These are phyloP conservation scores for Phyllostachys edulis DNA, from an alignment of 176 grass and related monocot genomes.

Conservation along the genomic window DNA sequence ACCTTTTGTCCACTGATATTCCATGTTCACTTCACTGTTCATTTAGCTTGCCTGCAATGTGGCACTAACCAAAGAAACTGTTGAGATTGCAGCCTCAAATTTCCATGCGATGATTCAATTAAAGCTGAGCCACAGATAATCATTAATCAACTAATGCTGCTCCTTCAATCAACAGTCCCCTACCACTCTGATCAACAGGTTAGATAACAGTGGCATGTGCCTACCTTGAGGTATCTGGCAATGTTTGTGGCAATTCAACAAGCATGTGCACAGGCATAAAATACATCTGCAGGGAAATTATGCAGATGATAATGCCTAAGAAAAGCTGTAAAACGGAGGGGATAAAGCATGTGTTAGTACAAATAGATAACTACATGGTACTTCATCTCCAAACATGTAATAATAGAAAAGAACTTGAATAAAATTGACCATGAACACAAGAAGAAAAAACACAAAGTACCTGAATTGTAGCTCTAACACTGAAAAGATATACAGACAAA, in stretches of 20 bases:
- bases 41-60: slow-evolving; percentile 24
- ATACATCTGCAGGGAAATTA: slow-evolving; percentile 96
- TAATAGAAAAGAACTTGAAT: background rate
- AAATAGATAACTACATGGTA: slow-evolving; percentile 14
- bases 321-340: slow-evolving; percentile 68
- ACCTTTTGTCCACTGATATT: slow-evolving; percentile 6
- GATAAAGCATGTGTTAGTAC: slow-evolving; percentile 35
- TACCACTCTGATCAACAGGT: slow-evolving; percentile 26
- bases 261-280: slow-evolving; percentile 86
- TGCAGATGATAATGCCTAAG: slow-evolving; percentile 93
- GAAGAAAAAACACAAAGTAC: slow-evolving; percentile 32
- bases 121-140: background rate
- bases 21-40: background rate
- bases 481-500: slow-evolving; percentile 85
- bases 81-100: slow-evolving; percentile 15
- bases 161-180: slow-evolving; percentile 12
- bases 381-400: slow-evolving; percentile 1
- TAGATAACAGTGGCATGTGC: slow-evolving; percentile 12
- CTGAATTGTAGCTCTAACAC: slow-evolving; percentile 86
- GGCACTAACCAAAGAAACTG: background rate
- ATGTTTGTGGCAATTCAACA: slow-evolving; percentile 68
- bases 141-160: slow-evolving; percentile 3
- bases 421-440: background rate
- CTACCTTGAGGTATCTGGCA: slow-evolving; percentile 48
- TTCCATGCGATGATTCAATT: background rate